Conservation (phyloP, 2,329 filamentous ascomycete species). For the Kalaharituber pfeilii region DNA sequence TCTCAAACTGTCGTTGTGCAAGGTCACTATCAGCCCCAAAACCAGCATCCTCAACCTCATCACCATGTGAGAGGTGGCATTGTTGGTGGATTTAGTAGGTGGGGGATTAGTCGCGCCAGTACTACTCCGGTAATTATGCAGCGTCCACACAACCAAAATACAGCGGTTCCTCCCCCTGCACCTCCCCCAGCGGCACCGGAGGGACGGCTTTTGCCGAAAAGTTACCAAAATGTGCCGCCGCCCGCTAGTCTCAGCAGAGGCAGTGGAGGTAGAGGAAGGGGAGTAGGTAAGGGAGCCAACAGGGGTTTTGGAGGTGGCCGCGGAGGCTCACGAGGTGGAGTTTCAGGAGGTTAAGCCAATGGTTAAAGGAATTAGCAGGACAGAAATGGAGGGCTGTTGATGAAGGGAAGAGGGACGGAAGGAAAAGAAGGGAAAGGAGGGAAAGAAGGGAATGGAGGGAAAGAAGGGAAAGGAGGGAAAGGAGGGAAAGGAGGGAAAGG, state of each 20-base stretch:
- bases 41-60: background rate
- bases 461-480: no score
- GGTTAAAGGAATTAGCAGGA: no score
- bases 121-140: background rate
- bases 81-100: background rate
- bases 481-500: no score
- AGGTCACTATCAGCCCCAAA: background rate
- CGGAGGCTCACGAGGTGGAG: slow-evolving; percentile 11
- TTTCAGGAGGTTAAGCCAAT: background rate
- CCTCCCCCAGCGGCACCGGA: background rate
- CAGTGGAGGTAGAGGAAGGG: slow-evolving; percentile 26
- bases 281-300: slow-evolving; percentile 23
- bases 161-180: background rate
- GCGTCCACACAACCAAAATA: background rate
- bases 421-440: no score
- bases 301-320: slow-evolving; percentile 25
- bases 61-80: background rate
- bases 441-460: no score
- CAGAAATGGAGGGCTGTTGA: no score
- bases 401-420: no score
- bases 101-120: background rate
- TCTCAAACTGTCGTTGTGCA: background rate
- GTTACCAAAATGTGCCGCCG: slow-evolving; percentile 35
- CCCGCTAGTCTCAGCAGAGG: slow-evolving; percentile 28
- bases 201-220: background rate